phyloP scores from a whole-genome alignment of 2,329 filamentous ascomycete species.

The Furcasterigmium furcatum region DNA sequence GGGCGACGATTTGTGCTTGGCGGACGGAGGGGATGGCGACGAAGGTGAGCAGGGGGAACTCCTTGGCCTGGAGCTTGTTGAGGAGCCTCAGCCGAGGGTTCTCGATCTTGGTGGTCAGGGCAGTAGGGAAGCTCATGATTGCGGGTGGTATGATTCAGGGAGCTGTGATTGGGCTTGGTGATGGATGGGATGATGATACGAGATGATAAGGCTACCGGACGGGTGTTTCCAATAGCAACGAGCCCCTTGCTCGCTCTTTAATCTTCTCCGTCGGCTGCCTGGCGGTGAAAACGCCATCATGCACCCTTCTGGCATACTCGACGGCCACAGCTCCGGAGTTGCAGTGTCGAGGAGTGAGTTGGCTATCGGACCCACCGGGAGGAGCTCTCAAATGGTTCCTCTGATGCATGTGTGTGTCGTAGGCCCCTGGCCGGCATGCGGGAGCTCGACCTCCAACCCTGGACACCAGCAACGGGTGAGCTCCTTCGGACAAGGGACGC shows the following conservation, averaged over 20 bases:
- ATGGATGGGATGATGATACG: neutral
- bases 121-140: neutral
- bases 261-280: neutral
- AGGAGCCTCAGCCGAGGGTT: slow-evolving; percentile 39
- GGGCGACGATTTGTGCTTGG: slow-evolving; percentile 43
- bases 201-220: neutral
- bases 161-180: neutral
- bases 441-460: no score
- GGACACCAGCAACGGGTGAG: no score
- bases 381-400: neutral
- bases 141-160: neutral
- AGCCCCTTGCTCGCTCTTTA: slow-evolving; percentile 1
- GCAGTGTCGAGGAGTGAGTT: neutral
- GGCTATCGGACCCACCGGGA: neutral
- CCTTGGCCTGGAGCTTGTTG: slow-evolving; percentile 34
- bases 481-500: neutral
- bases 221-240: neutral
- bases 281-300: neutral
- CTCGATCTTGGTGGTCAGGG: slow-evolving; percentile 21
- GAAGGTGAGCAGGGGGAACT: slow-evolving; percentile 44
- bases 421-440: no score
- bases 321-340: neutral
- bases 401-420: no score
- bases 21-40: slow-evolving; percentile 43
- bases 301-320: neutral